Evolutionary conservation across 2,329 filamentous ascomycete genomes (phyloP).

Genomic region (Fusarium brevicatenulatum): DNA sequence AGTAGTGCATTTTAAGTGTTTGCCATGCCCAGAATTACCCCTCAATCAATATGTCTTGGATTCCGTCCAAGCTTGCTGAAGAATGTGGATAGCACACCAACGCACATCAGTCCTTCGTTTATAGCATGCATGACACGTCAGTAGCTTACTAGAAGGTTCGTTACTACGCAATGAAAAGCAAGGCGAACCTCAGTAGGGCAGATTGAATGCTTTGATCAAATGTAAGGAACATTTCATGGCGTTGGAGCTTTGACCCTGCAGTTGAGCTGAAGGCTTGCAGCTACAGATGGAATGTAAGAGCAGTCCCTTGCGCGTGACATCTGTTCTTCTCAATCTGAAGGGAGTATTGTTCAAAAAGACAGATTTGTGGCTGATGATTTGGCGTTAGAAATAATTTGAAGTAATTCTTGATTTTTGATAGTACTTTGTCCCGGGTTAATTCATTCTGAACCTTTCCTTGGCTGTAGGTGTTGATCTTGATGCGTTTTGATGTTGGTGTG

Average conservation of each 20-base stretch:
- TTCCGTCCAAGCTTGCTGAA: neutral
- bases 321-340: neutral
- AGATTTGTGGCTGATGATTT: neutral
- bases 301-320: slow-evolving; percentile 13
- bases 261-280: neutral
- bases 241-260: neutral
- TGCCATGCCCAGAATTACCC: neutral
- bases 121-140: slow-evolving; percentile 27
- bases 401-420: neutral
- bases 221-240: neutral
- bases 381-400: neutral
- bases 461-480: slow-evolving; percentile 16
- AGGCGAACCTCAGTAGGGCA: neutral
- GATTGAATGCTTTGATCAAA: neutral
- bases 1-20: neutral
- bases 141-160: neutral
- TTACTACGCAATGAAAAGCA: slow-evolving; percentile 12
- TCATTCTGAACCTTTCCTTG: neutral
- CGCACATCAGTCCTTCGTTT: neutral
- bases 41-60: neutral
- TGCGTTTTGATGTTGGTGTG: slow-evolving; percentile 2
- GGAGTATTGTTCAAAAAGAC: neutral
- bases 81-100: neutral
- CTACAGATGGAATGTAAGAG: slow-evolving; percentile 1
- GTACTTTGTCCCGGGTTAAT: neutral